Evolutionary conservation across 1,284 basidiomycete species (phyloP).

Genomic region (Fistulinella cinereoalba): DNA sequence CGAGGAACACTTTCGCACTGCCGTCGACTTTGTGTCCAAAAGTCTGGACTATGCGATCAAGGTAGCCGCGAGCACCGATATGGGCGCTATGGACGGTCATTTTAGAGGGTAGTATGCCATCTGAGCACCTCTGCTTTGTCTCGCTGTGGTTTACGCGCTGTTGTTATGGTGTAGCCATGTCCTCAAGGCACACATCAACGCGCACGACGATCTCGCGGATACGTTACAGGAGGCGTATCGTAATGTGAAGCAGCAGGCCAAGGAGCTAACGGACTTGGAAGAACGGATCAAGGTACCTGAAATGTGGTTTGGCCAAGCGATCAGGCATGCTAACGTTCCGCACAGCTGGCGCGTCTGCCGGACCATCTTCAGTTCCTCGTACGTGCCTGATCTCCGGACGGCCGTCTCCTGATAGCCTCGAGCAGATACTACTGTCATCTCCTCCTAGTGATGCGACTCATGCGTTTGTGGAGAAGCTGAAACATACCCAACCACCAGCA

Average conservation of each 20-base stretch:
- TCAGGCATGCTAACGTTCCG: constrained; percentile 7
- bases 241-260: constrained; percentile 48
- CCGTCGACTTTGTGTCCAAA: constrained; percentile 51
- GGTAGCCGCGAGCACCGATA: constrained; percentile 53
- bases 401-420: constrained; percentile 7
- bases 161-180: constrained; percentile 44
- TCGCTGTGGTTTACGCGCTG: constrained; percentile 13
- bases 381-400: constrained; percentile 19
- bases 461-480: constrained; percentile 48
- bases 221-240: constrained; percentile 53
- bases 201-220: constrained; percentile 54
- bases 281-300: constrained; percentile 54
- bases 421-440: constrained; percentile 54
- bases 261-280: constrained; percentile 57
- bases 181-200: constrained; percentile 68
- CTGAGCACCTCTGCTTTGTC: constrained; percentile 1
- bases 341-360: constrained; percentile 55
- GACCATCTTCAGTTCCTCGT: constrained; percentile 72
- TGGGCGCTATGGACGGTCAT: constrained; percentile 51
- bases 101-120: constrained; percentile 51
- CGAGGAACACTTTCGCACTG: constrained; percentile 47
- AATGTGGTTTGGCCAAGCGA: background rate
- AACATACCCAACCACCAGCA: constrained; percentile 45
- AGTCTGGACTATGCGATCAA: constrained; percentile 52
- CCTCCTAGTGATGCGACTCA: constrained; percentile 49